A percentile compares a stretch with the other conserved stretches of the same genome.
Evolutionary conservation across 1,139 yeast species (phyloP).

Genomic region (Candida neerlandica): DNA sequence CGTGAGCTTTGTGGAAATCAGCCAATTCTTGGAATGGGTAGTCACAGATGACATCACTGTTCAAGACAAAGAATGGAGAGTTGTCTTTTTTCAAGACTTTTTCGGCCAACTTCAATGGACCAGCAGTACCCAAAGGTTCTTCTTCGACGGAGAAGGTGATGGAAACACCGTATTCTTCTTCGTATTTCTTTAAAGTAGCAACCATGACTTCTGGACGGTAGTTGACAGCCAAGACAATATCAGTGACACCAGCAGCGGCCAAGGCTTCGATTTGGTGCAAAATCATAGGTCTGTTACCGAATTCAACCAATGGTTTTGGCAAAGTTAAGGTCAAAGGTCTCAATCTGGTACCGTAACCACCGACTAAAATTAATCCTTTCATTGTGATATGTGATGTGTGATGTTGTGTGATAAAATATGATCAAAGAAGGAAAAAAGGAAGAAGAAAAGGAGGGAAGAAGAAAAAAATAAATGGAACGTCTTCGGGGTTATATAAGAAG

Average conservation of each 20-base stretch:
- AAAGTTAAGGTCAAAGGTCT: conserved; percentile 97
- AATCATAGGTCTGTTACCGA: conserved; percentile 97
- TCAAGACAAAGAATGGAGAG: conserved; percentile 95
- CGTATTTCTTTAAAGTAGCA: conserved; percentile 89
- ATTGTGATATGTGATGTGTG: conserved; percentile 34
- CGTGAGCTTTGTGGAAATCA: conserved; percentile 91
- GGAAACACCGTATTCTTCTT: conserved; percentile 88
- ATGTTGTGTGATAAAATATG: neutral
- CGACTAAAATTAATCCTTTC: conserved; percentile 99
- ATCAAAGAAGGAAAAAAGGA: conserved; percentile 3
- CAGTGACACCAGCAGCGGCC: conserved; percentile 98
- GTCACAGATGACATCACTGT: conserved; percentile 98
- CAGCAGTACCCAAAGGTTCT: conserved; percentile 99
- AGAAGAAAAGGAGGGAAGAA: neutral
- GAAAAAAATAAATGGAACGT: neutral
- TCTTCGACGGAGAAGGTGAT: conserved; percentile 98
- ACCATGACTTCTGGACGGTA: conserved; percentile 99
- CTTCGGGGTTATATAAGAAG: neutral
- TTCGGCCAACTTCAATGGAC: conserved; percentile 98
- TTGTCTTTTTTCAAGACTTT: conserved; percentile 90
- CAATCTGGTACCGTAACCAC: conserved; percentile 99
- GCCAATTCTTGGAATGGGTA: conserved; percentile 95
- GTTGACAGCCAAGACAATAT: conserved; percentile 97
- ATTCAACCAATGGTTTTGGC: conserved; percentile 98
- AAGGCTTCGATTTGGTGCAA: conserved; percentile 97